Evolutionary conservation across 352 stramenopile species (phyloP).

Genomic region (Phytophthora tentaculata): DNA sequence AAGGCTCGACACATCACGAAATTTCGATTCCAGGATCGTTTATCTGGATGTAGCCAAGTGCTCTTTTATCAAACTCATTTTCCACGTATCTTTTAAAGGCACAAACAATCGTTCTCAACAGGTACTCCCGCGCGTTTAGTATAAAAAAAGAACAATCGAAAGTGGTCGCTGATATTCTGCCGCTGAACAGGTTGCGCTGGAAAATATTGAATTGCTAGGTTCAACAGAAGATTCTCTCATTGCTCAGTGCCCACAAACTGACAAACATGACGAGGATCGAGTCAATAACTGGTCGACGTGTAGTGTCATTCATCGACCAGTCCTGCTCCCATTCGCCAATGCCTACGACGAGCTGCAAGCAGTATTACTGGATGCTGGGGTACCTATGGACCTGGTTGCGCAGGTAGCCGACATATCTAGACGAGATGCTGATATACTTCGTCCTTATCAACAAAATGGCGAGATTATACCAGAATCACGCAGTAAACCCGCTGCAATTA

Average conservation of each 20-base stretch:
- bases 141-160: too few relatives aligned
- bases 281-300: not conserved
- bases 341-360: conserved; percentile 32
- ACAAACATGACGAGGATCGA: not conserved
- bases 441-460: not conserved
- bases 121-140: conserved; percentile 18
- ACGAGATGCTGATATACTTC: not conserved
- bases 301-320: not conserved
- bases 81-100: conserved; percentile 17
- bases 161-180: not conserved
- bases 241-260: not conserved
- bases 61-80: conserved; percentile 43
- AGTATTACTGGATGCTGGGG: conserved; percentile 41
- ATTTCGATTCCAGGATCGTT: conserved; percentile 17
- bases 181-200: conserved; percentile 36
- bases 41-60: conserved; percentile 25
- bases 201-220: conserved; percentile 40
- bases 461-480: conserved; percentile 2
- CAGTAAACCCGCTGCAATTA: not conserved
- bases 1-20: conserved; percentile 1
- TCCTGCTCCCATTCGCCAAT: not conserved
- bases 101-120: conserved; percentile 34
- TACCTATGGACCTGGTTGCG: conserved; percentile 43
- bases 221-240: not conserved
- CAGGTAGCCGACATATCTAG: conserved; percentile 19